Evolutionary conservation across 2,329 filamentous ascomycete species (phyloP), one percentile per base, ranked within the genome.

Genomic region (Aureobasidium sp.): DNA sequence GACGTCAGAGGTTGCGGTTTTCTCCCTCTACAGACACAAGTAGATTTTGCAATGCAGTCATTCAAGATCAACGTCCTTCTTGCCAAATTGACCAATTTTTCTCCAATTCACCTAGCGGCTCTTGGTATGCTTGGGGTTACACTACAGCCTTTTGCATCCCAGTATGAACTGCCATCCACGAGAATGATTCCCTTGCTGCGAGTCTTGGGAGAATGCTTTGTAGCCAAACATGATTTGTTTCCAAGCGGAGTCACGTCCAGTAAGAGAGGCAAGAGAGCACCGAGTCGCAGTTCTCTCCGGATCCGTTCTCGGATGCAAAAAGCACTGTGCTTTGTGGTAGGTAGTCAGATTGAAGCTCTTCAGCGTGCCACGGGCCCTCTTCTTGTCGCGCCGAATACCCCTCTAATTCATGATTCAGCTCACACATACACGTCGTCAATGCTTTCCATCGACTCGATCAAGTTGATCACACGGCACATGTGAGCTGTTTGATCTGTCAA

Each of bases 401-500:
- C 19, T 17, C 24, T 22, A 25, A 29, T 11, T 29, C 45, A 30
- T 48, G 44, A 25, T 37, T 24, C n/a, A 38, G 7, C n/a, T 10
- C 8, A 19, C 35, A 19, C n/a, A n/a, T n/a, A n/a, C n/a, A n/a
- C n/a, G n/a, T n/a, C n/a, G n/a, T 38, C 35, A 21, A 21, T 38
- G 35, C 17, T 38, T 21, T 21, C 16, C 10, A 6, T 24, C 25
- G 19, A 40, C 6, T 12, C 8, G 21, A 25, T 30, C 45, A 39
- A 27, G 25, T 17, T 44, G 40, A 30, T 51, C 48, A 51, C 27
- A 40, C 35, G 37, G 37, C 48, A 51, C 27, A 37, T 51, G 48
- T 34, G 41, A 16, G 24, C 27, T 24, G 32, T 38, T 39, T 10
- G 16, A 34, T 25, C 16, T 14, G 16, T 16, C 45, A 38, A 38